Percentiles rank a stretch among this genome's conserved stretches.
Evolutionary conservation across 768 basidiomycete genomes (phyloP).

Genomic region (Termitomyces sp.): DNA sequence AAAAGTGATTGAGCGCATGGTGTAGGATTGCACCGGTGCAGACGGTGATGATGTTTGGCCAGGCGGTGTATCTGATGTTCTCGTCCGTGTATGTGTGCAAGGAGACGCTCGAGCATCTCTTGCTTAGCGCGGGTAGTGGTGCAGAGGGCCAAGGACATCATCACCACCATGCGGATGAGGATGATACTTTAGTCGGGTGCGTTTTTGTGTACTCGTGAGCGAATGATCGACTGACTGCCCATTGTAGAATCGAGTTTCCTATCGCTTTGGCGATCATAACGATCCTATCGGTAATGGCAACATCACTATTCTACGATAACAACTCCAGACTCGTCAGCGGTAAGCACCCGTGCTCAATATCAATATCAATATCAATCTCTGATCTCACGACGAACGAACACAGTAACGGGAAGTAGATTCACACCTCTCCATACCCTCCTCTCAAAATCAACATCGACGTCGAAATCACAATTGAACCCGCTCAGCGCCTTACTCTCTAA

Average conservation of each 20-base stretch:
- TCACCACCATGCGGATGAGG: conserved; percentile 60
- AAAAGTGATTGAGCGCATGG: neutral
- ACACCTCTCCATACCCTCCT: conserved; percentile 26
- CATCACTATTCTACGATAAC: conserved; percentile 55
- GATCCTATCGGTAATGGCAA: conserved; percentile 50
- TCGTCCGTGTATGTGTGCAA: conserved; percentile 86
- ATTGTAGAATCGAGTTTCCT: conserved; percentile 58
- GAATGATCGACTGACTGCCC: too few species aligned
- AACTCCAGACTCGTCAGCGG: conserved; percentile 50
- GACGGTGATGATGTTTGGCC: conserved; percentile 77
- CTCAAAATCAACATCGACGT: too few species aligned
- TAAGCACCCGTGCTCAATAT: too few species aligned
- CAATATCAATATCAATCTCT: neutral
- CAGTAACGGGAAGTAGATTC: conserved; percentile 20
- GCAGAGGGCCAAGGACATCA: conserved; percentile 53
- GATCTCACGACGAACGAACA: too few species aligned
- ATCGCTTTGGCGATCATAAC: conserved; percentile 48
- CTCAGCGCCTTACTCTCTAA: too few species aligned
- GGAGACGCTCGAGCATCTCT: conserved; percentile 84
- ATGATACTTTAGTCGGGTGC: conserved; percentile 25
- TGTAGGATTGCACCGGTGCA: conserved; percentile 59
- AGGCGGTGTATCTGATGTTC: conserved; percentile 92
- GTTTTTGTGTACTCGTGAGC: too few species aligned
- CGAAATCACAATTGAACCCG: conserved; percentile 13
- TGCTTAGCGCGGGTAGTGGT: conserved; percentile 54